These are phyloP conservation scores for Pseudofabraea citricarpa DNA, from an alignment of 2,329 filamentous ascomycete genomes.

Conservation along the genomic window DNA sequence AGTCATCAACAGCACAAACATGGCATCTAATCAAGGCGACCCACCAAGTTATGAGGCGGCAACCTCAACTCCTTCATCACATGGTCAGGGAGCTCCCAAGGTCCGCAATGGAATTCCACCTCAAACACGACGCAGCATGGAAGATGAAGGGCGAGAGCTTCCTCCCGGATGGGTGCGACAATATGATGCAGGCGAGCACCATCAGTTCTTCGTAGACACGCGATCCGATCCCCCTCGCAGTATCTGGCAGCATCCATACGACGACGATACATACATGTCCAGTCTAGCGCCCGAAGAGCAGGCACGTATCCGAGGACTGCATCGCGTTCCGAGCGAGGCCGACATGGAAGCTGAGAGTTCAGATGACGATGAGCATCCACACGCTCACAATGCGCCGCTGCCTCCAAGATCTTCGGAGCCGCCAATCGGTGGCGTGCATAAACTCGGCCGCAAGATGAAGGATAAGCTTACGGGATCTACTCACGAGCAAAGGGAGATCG, in stretches of 20 bases:
- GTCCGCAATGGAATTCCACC: conserved; percentile 48
- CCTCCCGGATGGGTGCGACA: conserved; percentile 52
- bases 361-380: conserved; percentile 36
- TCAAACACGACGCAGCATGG: conserved; percentile 50
- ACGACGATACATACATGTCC: conserved; percentile 48
- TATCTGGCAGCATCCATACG: conserved; percentile 59
- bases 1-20: too few relatives aligned
- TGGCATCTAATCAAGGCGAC: background rate
- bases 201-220: conserved; percentile 62
- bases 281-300: conserved; percentile 44
- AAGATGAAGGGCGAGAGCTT: conserved; percentile 51
- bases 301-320: conserved; percentile 36
- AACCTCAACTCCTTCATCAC: conserved; percentile 14
- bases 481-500: conserved; percentile 46
- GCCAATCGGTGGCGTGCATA: conserved; percentile 29
- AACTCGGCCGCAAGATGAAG: conserved; percentile 52
- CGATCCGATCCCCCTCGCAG: conserved; percentile 46
- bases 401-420: conserved; percentile 14
- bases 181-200: conserved; percentile 46
- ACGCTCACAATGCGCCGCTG: conserved; percentile 20
- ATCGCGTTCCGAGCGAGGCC: conserved; percentile 27
- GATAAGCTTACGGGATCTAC: conserved; percentile 53
- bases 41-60: conserved; percentile 33
- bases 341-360: conserved; percentile 41
- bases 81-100: conserved; percentile 23